phyloP scores from a whole-genome alignment of 2,329 filamentous ascomycete genomes.

The Cladosporium sp. region DNA sequence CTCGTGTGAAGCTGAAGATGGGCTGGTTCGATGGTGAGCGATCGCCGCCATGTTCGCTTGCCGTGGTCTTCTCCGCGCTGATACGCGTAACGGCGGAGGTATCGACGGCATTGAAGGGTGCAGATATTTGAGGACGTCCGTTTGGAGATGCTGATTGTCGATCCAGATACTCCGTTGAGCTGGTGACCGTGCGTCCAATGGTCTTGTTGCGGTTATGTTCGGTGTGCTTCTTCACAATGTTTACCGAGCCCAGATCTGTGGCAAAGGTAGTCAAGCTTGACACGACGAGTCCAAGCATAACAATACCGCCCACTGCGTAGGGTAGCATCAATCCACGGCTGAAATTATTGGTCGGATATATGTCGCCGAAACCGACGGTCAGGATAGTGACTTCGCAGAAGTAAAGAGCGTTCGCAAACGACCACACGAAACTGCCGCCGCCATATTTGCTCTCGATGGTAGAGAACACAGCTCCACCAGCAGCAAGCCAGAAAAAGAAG shows the following conservation, averaged over 20 bases:
- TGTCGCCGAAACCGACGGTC: constrained; percentile 63
- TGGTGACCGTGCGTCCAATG: constrained; percentile 35
- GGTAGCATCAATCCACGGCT: constrained; percentile 75
- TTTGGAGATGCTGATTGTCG: neutral
- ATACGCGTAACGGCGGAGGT: constrained; percentile 22
- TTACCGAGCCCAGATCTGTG: constrained; percentile 59
- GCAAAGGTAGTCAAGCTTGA: constrained; percentile 72
- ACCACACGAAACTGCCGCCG: constrained; percentile 53
- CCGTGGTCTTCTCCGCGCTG: constrained; percentile 9
- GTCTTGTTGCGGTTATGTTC: constrained; percentile 56
- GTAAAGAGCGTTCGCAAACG: constrained; percentile 68
- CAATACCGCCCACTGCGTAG: constrained; percentile 78
- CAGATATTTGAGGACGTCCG: constrained; percentile 21
- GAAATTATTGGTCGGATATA: constrained; percentile 56
- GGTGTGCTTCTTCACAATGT: constrained; percentile 61
- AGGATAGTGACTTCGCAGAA: constrained; percentile 70
- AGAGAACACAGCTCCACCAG: constrained; percentile 75
- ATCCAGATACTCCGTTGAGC: constrained; percentile 5
- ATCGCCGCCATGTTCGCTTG: neutral
- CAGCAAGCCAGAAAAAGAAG: constrained; percentile 76
- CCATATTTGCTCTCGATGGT: constrained; percentile 57
- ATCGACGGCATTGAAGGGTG: constrained; percentile 21
- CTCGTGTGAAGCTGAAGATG: constrained; percentile 22
- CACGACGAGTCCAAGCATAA: constrained; percentile 81
- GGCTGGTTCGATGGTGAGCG: constrained; percentile 14